Evolutionary conservation across 2,329 filamentous ascomycete species (phyloP).

Genomic region (Colletotrichum chrysophilum): DNA sequence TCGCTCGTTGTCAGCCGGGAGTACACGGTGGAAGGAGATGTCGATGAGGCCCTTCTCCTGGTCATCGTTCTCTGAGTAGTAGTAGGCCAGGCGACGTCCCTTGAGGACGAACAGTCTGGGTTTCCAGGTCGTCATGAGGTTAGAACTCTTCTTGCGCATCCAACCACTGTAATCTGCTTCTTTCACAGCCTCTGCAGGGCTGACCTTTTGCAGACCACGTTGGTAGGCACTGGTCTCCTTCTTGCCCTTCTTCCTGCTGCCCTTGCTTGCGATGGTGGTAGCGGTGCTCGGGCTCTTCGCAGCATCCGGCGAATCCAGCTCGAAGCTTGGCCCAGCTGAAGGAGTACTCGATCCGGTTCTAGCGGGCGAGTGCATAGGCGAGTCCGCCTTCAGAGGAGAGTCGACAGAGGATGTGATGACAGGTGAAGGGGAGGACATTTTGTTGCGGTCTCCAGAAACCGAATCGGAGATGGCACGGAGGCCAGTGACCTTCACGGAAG

Average conservation of each 20-base stretch:
- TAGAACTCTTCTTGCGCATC: constrained; percentile 99
- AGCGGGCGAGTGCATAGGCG: constrained; percentile 67
- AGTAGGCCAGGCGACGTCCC: constrained; percentile 90
- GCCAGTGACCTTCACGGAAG: constrained; percentile 60
- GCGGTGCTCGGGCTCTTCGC: constrained; percentile 60
- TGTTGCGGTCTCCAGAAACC: constrained; percentile 61
- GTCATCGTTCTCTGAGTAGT: constrained; percentile 90
- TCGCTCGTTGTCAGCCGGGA: constrained; percentile 90
- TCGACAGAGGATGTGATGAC: constrained; percentile 49
- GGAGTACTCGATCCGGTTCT: constrained; percentile 79
- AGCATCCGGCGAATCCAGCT: constrained; percentile 75
- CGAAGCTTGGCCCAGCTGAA: constrained; percentile 72
- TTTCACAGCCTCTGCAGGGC: constrained; percentile 82
- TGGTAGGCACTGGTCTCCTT: constrained; percentile 95
- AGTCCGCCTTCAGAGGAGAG: constrained; percentile 53
- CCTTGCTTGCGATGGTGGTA: constrained; percentile 52
- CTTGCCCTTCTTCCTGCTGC: constrained; percentile 76
- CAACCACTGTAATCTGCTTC: constrained; percentile 94
- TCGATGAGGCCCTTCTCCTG: constrained; percentile 97
- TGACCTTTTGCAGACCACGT: constrained; percentile 81
- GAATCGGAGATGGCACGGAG: constrained; percentile 85
- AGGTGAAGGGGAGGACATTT: constrained; percentile 35
- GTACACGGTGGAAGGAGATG: constrained; percentile 96
- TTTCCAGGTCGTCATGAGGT: constrained; percentile 98
- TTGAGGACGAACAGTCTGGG: constrained; percentile 93